Conservation (phyloP, 768 basidiomycete genomes). For the Rhodotorula taiwanensis region DNA sequence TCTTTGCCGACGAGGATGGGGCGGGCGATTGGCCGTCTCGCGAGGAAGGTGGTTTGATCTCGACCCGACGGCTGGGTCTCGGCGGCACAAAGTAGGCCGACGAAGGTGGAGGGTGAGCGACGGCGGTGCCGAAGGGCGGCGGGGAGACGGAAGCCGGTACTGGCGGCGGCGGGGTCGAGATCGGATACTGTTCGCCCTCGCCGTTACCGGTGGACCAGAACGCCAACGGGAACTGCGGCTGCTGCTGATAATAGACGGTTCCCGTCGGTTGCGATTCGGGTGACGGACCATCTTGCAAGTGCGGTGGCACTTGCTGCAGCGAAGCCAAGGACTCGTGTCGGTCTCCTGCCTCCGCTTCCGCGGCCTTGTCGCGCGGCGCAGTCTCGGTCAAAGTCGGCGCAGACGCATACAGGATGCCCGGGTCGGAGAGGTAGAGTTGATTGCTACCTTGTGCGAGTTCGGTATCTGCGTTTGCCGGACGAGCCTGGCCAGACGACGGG, state of each 20-base stretch:
- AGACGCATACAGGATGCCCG: constrained; percentile 30
- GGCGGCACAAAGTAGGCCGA: constrained; percentile 35
- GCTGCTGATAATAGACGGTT: constrained; percentile 18
- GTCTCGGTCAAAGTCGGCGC: constrained; percentile 8
- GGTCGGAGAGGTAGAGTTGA: no score
- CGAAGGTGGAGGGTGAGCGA: neutral
- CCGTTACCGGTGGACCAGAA: no score
- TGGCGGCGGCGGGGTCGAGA: constrained; percentile 20
- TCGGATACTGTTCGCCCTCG: constrained; percentile 1
- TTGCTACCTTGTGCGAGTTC: no score
- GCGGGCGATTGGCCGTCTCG: constrained; percentile 21
- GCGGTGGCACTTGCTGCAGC: constrained; percentile 30
- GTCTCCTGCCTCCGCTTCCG: no score
- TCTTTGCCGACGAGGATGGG: neutral
- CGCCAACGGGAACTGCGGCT: constrained; percentile 15
- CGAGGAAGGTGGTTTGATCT: constrained; percentile 30
- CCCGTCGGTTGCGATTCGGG: no score
- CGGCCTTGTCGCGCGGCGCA: no score
- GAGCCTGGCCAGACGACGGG: no score
- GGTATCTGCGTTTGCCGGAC: no score
- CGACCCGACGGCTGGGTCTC: constrained; percentile 13
- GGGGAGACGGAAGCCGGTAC: constrained; percentile 13
- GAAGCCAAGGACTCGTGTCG: no score
- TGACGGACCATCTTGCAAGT: constrained; percentile 31
- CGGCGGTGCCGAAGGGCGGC: constrained; percentile 5